A percentile compares a stretch with the other conserved stretches of the same genome.
Conservation (phyloP, 805 yeast species). For the Wickerhamiella allomyrinae region DNA sequence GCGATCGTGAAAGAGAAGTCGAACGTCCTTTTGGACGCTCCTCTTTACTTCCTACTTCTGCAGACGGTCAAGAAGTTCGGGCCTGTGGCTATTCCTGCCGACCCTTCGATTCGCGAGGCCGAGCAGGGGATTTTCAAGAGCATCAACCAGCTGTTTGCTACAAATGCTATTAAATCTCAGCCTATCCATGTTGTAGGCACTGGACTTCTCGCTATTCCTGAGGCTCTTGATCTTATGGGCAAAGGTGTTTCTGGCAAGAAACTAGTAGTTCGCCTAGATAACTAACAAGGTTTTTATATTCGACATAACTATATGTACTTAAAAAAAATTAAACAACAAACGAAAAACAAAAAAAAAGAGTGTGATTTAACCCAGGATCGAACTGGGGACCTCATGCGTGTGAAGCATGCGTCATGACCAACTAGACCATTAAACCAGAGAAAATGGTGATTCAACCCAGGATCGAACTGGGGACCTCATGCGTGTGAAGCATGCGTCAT, state of each 20-base stretch:
- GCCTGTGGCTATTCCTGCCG: slow-evolving; percentile 7
- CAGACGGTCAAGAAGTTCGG: slow-evolving; percentile 16
- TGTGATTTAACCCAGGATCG: slow-evolving; percentile 99
- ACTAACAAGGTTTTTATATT: no score
- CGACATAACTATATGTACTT: no score
- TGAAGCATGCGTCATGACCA: slow-evolving; percentile 99
- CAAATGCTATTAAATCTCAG: slow-evolving; percentile 8
- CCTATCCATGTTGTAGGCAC: slow-evolving; percentile 13
- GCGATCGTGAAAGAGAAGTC: background rate
- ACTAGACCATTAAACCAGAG: slow-evolving; percentile 65
- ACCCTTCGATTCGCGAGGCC: slow-evolving; percentile 1
- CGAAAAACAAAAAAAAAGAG: slow-evolving; percentile 21
- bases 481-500: slow-evolving; percentile 99
- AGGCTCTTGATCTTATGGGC: background rate
- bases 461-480: slow-evolving; percentile 99
- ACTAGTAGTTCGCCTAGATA: background rate
- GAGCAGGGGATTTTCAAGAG: slow-evolving; percentile 6
- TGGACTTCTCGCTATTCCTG: background rate
- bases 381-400: slow-evolving; percentile 99
- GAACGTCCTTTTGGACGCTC: slow-evolving; percentile 3
- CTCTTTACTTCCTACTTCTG: slow-evolving; percentile 9
- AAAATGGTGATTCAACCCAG: slow-evolving; percentile 90
- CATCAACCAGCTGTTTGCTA: slow-evolving; percentile 10
- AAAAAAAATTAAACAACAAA: background rate
- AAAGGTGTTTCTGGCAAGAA: background rate